Conservation (phyloP, 257 asterid species). For the Nicotiana paniculata region DNA sequence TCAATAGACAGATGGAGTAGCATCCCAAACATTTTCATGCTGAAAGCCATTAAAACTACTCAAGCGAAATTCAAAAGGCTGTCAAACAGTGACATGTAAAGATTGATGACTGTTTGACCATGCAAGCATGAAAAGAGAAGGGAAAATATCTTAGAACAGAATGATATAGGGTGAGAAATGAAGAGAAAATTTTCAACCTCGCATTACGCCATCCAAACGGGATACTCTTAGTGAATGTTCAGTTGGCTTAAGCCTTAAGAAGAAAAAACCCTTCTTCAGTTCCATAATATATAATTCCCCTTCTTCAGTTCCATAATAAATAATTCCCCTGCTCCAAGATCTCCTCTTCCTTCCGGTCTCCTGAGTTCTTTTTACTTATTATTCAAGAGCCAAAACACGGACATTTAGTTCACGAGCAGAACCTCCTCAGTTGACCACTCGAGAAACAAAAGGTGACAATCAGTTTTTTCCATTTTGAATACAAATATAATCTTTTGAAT, state of each 20-base stretch:
- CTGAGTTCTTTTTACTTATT: background rate
- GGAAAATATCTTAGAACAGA: background rate
- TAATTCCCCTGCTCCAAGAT: background rate
- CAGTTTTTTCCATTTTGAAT: background rate
- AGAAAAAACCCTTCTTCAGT: background rate
- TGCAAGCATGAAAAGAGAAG: background rate
- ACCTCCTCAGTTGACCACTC: background rate
- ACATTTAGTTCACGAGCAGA: background rate
- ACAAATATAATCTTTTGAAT: background rate
- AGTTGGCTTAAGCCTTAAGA: background rate
- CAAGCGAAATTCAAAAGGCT: background rate
- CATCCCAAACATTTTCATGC: background rate
- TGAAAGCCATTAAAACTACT: background rate
- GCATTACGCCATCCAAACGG: background rate
- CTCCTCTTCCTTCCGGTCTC: conserved; percentile 3
- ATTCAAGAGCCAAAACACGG: background rate
- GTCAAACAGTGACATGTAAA: background rate
- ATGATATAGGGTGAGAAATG: background rate
- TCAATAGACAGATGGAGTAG: background rate
- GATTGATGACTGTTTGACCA: background rate
- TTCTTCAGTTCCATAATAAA: background rate
- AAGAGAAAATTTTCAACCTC: background rate
- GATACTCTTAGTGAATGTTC: background rate
- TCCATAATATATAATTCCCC: background rate
- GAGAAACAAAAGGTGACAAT: background rate